phyloP scores from a whole-genome alignment of 495 filamentous ascomycete species.

The Talaromyces trachyspermus region DNA sequence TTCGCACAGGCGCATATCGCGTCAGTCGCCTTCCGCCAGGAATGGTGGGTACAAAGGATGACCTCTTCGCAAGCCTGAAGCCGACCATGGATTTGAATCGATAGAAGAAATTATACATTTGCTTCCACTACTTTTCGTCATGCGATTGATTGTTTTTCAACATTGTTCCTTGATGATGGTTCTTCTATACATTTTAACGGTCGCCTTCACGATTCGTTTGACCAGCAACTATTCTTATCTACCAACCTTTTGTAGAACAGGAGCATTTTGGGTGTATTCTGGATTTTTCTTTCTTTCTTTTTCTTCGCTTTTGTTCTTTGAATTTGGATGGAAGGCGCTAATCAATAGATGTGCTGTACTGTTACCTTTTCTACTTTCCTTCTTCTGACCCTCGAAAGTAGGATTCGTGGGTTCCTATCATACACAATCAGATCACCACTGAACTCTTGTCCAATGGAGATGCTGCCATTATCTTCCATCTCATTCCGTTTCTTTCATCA shows the following conservation, averaged over 20 bases:
- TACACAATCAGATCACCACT: no score
- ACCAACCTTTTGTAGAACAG: slow-evolving; percentile 2
- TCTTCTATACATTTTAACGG: not conserved
- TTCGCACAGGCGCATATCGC: slow-evolving; percentile 83
- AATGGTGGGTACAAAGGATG: slow-evolving; percentile 72
- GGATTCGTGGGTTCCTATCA: no score
- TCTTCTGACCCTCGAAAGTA: slow-evolving; percentile 10
- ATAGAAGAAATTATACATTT: slow-evolving; percentile 11
- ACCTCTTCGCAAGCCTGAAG: slow-evolving; percentile 61
- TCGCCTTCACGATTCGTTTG: slow-evolving; percentile 7
- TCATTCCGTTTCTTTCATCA: no score
- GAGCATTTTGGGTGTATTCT: slow-evolving; percentile 1
- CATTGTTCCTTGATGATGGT: slow-evolving; percentile 6
- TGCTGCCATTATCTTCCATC: no score
- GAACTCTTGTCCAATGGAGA: no score
- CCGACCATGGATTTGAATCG: slow-evolving; percentile 67
- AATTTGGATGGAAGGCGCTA: slow-evolving; percentile 12
- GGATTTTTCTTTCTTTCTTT: not conserved
- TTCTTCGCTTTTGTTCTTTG: slow-evolving; percentile 6
- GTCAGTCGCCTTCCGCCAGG: slow-evolving; percentile 79
- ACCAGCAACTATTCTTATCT: slow-evolving; percentile 7
- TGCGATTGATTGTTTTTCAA: not conserved
- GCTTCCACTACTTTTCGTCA: not conserved
- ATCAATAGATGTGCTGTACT: slow-evolving; percentile 1
- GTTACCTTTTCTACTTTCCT: not conserved